Evolutionary conservation across 805 yeast species (phyloP).

Genomic region (Yarrowia sp.): DNA sequence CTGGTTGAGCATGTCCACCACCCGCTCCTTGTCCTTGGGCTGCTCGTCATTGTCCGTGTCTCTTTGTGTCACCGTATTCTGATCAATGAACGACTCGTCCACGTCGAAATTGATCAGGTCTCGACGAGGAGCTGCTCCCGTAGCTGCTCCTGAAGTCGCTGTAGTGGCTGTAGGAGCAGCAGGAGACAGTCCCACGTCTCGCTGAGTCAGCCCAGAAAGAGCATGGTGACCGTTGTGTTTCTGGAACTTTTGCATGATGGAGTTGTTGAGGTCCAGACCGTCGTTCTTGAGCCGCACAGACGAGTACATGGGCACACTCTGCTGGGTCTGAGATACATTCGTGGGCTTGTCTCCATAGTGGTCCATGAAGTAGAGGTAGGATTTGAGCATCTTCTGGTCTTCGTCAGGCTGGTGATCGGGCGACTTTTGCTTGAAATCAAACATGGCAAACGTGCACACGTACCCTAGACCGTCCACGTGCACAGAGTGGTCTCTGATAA

Average conservation of each 20-base stretch:
- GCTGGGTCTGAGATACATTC: slow-evolving; percentile 1
- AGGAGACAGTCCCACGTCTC: neutral
- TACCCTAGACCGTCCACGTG: slow-evolving; percentile 95
- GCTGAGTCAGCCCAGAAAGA: neutral
- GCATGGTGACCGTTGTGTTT: slow-evolving; percentile 31
- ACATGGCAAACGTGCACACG: slow-evolving; percentile 93
- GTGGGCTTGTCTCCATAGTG: slow-evolving; percentile 62
- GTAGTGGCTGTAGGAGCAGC: slow-evolving; percentile 20
- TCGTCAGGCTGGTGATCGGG: slow-evolving; percentile 42
- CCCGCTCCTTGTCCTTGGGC: slow-evolving; percentile 36
- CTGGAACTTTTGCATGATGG: slow-evolving; percentile 34
- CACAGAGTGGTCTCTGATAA: slow-evolving; percentile 85
- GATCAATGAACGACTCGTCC: slow-evolving; percentile 26
- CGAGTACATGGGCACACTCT: slow-evolving; percentile 25
- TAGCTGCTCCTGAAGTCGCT: slow-evolving; percentile 10
- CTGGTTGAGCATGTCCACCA: slow-evolving; percentile 37
- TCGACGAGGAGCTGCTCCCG: slow-evolving; percentile 20
- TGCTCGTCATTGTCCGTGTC: slow-evolving; percentile 7
- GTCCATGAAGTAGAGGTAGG: slow-evolving; percentile 85
- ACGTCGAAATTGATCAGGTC: slow-evolving; percentile 26
- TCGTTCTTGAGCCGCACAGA: slow-evolving; percentile 29
- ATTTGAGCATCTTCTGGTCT: slow-evolving; percentile 90
- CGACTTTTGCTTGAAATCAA: slow-evolving; percentile 63
- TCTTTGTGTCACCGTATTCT: neutral
- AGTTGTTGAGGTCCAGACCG: slow-evolving; percentile 34